phyloP scores from a whole-genome alignment of 352 stramenopile genomes.

The Pythium folliculosum region DNA sequence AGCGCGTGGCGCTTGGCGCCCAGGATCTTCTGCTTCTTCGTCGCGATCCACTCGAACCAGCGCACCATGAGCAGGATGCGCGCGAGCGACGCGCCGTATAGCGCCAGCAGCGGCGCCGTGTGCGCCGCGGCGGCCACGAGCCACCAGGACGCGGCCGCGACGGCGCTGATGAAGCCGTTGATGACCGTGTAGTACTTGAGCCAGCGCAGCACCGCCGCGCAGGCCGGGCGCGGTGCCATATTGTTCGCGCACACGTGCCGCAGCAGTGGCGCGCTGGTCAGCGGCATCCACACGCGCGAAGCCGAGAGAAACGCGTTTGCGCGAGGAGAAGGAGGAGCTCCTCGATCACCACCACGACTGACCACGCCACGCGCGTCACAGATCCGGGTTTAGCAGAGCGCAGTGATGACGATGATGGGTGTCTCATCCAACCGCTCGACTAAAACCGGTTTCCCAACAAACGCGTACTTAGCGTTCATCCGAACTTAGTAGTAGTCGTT shows the following conservation, averaged over 20 bases:
- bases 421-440: background rate
- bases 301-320: background rate
- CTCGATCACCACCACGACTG: background rate
- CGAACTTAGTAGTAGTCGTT: background rate
- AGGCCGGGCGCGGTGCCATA: background rate
- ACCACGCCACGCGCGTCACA: conserved; percentile 21
- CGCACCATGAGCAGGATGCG: conserved; percentile 62
- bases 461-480: conserved; percentile 13
- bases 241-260: background rate
- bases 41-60: conserved; percentile 86
- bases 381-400: conserved; percentile 19
- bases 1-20: conserved; percentile 55
- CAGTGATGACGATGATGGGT: background rate
- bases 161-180: conserved; percentile 77
- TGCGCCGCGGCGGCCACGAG: conserved; percentile 13
- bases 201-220: conserved; percentile 40
- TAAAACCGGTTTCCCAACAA: background rate
- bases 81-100: conserved; percentile 51
- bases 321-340: background rate
- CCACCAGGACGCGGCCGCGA: conserved; percentile 40
- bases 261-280: background rate
- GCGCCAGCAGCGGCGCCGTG: conserved; percentile 8
- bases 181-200: conserved; percentile 83
- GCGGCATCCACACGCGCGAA: background rate
- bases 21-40: conserved; percentile 67